Evolutionary conservation across 805 yeast species (phyloP).

Genomic region (Clavispora phyllophila): DNA sequence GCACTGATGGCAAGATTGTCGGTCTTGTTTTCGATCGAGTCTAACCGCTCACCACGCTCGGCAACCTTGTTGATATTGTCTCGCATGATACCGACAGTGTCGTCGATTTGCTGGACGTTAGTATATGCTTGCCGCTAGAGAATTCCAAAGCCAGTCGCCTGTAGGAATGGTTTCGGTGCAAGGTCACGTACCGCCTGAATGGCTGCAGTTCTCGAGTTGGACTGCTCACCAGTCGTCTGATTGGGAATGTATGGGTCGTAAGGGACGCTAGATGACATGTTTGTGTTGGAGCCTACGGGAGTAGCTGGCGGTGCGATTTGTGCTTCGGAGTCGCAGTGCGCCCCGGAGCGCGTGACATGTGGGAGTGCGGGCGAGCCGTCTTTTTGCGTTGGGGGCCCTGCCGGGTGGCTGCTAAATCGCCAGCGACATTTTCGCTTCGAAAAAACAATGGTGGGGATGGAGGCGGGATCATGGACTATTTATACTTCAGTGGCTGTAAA

Average conservation of each 20-base stretch:
- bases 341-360: neutral
- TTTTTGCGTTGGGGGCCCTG: neutral
- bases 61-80: slow-evolving; percentile 95
- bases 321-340: neutral
- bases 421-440: neutral
- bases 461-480: neutral
- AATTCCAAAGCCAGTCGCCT: neutral
- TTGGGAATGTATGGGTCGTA: slow-evolving; percentile 83
- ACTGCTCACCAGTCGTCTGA: slow-evolving; percentile 47
- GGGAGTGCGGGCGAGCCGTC: neutral
- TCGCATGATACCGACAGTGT: slow-evolving; percentile 96
- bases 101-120: slow-evolving; percentile 69
- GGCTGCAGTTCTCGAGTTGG: slow-evolving; percentile 66
- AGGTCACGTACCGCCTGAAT: slow-evolving; percentile 64
- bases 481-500: neutral
- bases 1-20: slow-evolving; percentile 90
- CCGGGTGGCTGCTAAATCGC: neutral
- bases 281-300: neutral
- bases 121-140: slow-evolving; percentile 14
- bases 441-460: neutral
- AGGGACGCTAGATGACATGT: slow-evolving; percentile 74
- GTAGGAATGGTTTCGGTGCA: neutral
- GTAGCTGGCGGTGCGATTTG: neutral
- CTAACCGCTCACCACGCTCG: slow-evolving; percentile 89
- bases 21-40: slow-evolving; percentile 87